These are phyloP conservation scores for Eucalyptus marginata DNA, from an alignment of 345 rosid species.

Conservation along the genomic window DNA sequence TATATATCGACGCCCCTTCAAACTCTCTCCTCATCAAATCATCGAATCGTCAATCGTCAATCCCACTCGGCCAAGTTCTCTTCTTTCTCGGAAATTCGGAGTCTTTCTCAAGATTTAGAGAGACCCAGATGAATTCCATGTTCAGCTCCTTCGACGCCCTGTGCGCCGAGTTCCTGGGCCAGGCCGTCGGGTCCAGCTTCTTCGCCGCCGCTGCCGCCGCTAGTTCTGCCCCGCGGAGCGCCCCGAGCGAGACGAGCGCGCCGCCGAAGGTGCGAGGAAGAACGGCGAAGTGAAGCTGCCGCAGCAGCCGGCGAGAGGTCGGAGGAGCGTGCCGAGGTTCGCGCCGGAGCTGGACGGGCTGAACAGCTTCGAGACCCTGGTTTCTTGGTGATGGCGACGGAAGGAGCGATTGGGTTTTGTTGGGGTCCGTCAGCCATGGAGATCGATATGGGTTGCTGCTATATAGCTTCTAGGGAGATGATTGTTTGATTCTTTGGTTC, in stretches of 20 bases:
- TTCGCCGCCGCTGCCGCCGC: background rate
- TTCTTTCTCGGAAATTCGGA: background rate
- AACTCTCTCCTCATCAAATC: background rate
- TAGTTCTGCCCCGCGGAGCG: background rate
- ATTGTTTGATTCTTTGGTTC: background rate
- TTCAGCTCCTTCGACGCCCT: constrained; percentile 64
- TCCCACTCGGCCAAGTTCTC: background rate
- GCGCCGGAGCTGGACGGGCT: constrained; percentile 3
- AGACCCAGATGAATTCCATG: constrained; percentile 49
- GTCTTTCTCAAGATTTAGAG: background rate
- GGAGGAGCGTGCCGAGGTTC: background rate
- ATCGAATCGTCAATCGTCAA: background rate
- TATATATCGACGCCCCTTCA: background rate
- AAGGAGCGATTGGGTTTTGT: background rate
- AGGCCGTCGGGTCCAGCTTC: constrained; percentile 8
- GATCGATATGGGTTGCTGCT: background rate
- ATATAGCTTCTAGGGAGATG: background rate
- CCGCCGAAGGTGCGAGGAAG: background rate
- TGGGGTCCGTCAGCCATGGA: background rate
- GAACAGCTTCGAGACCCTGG: constrained; percentile 1
- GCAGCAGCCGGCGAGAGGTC: background rate
- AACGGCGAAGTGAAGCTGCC: background rate
- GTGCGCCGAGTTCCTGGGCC: constrained; percentile 48
- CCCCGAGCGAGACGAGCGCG: background rate
- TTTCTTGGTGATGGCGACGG: background rate